Percentiles rank a stretch among this genome's conserved stretches.
These are phyloP conservation scores for Rosa chinensis DNA, from an alignment of 306 rosid species.

Conservation along the genomic window DNA sequence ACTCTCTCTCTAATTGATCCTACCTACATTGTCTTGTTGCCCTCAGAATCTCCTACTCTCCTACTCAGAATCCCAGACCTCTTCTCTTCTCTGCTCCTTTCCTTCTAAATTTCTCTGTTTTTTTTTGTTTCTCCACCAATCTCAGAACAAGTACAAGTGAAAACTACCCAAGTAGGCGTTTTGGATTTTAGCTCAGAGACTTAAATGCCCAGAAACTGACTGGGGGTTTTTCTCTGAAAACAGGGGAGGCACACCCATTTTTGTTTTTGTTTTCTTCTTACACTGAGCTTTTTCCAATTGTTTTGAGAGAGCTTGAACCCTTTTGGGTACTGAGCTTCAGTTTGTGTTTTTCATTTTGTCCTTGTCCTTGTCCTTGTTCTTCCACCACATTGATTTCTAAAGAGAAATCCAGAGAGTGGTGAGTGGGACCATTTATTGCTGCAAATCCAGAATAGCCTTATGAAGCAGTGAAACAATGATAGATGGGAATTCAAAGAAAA, in stretches of 20 bases:
- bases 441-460: conserved; percentile 39
- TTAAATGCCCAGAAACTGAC: conserved; percentile 35
- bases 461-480: conserved; percentile 92
- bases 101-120: conserved; percentile 28
- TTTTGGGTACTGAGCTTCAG: neutral
- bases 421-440: conserved; percentile 18
- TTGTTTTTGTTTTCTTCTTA: conserved; percentile 25
- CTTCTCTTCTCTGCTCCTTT: conserved; percentile 27
- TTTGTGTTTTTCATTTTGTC: conserved; percentile 12
- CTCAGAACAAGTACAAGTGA: conserved; percentile 18
- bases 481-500: conserved; percentile 93
- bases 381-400: conserved; percentile 9
- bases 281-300: conserved; percentile 1
- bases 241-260: conserved; percentile 34
- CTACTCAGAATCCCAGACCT: conserved; percentile 24
- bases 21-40: conserved; percentile 54
- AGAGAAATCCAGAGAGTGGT: conserved; percentile 12
- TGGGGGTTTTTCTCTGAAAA: neutral
- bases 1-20: neutral
- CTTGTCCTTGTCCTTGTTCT: conserved; percentile 19
- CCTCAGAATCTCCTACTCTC: conserved; percentile 40
- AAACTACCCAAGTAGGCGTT: conserved; percentile 26
- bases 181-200: conserved; percentile 37
- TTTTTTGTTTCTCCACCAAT: conserved; percentile 13
- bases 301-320: conserved; percentile 26